Base-by-base conservation (phyloP, 768 basidiomycete species). In the Leccinum ochraceum region DNA sequence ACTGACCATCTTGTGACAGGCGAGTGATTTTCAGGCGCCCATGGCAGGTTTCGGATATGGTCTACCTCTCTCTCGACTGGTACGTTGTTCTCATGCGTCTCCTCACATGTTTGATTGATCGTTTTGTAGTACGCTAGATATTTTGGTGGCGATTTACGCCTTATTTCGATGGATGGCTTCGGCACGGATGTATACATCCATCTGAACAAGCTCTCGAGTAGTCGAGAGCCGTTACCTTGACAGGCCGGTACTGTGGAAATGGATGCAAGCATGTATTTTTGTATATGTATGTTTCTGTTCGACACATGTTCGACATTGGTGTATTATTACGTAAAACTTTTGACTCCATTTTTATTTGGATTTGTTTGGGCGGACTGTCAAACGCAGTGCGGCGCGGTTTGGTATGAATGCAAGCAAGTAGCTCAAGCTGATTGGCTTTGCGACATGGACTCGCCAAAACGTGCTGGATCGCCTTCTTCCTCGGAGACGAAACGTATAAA, bases 21-120 rank as follows among this genome's bases (percentile, higher is more conserved):
- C 85, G 49, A 88, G 85, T 57, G 95, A 98, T 73, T 98, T 98
- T 75, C 90, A 94, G 72, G 96, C 96, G 2, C 96, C 96, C 0
- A 95, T 98, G 94, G 96, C 96, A 39, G 96, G 97, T 1, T 97
- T 91, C 65, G 92, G 93, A 6, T 98, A 98, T 72, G 96, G 96
- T 0, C 73, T 98, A 6, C 96, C 96, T 1, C 79, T 98, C 17
- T 94, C 93, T 39, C 78, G 95, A 75, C 75, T 98, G 82, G 92
- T 94, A 64, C 67, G 88, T 80, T 44, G 14, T 39, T 20, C 16
- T 11, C 6, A 4, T 24, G 4, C 22, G 11, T 56, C 9, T 7
- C 14, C 22, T 53, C 4, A 20, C 36, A 11, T 42, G 26, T 34
- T 42, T 3, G 9, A 39, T 55, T 62, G 22, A 63, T 34, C 22